Percentiles rank a stretch among this genome's conserved stretches.
Evolutionary conservation across 2,329 filamentous ascomycete genomes (phyloP).

Genomic region (Madurella fahalii): DNA sequence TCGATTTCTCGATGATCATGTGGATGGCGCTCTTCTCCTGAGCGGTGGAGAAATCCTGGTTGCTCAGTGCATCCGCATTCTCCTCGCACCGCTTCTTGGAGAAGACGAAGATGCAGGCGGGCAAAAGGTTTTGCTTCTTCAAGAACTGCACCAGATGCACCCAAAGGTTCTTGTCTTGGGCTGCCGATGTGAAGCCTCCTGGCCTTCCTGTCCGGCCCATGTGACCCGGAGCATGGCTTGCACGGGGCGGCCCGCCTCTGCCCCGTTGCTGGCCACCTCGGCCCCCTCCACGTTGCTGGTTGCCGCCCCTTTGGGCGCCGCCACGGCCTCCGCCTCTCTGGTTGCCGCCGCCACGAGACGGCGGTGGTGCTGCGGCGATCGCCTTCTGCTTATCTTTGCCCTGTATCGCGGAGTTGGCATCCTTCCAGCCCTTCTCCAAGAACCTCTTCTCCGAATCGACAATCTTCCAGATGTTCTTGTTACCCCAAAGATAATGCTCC

Average conservation of each 20-base stretch:
- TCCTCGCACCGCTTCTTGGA: constrained; percentile 97
- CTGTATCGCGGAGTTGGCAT: constrained; percentile 76
- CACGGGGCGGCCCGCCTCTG: constrained; percentile 54
- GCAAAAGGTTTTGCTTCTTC: constrained; percentile 79
- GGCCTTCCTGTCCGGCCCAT: constrained; percentile 85
- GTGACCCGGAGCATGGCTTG: constrained; percentile 67
- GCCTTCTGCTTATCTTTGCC: constrained; percentile 72
- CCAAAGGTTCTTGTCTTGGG: constrained; percentile 95
- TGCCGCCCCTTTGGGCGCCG: constrained; percentile 44
- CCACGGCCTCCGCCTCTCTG: constrained; percentile 49
- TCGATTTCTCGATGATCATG: constrained; percentile 94
- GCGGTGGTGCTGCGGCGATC: constrained; percentile 34
- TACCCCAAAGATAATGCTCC: constrained; percentile 95
- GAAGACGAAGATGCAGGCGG: constrained; percentile 96
- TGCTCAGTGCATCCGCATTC: constrained; percentile 90
- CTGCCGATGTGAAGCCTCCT: constrained; percentile 80
- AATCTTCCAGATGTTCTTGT: constrained; percentile 89
- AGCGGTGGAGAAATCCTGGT: constrained; percentile 91
- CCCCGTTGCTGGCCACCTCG: constrained; percentile 53
- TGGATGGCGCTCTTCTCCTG: constrained; percentile 94
- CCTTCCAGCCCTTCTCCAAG: constrained; percentile 89
- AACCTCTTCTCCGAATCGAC: constrained; percentile 91
- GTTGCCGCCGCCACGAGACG: constrained; percentile 45
- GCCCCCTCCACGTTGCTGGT: constrained; percentile 45
- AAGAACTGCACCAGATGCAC: constrained; percentile 91